These are phyloP conservation scores for Coemansia biformis DNA, from an alignment of 192 early-diverging fungal species.

Conservation along the genomic window DNA sequence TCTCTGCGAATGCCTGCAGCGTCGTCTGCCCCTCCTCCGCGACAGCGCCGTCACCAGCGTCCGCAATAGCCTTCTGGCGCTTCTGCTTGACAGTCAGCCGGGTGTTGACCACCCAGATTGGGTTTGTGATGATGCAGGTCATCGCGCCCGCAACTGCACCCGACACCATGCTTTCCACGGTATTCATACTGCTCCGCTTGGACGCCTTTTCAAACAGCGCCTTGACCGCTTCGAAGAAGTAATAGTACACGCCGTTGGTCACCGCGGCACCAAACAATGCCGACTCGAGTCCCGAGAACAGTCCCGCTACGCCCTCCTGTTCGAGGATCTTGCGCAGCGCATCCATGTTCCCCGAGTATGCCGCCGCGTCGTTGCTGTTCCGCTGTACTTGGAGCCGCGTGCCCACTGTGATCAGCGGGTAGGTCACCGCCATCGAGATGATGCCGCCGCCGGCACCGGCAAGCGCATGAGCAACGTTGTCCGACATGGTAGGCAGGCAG, in stretches of 20 bases:
- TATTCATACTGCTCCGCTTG: slow-evolving; percentile 62
- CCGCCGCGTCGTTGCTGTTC: slow-evolving; percentile 52
- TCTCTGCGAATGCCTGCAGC: slow-evolving; percentile 57
- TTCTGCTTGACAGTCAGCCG: slow-evolving; percentile 75
- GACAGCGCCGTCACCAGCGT: slow-evolving; percentile 43
- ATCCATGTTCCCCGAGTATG: slow-evolving; percentile 63
- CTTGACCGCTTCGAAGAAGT: slow-evolving; percentile 88
- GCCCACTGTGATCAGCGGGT: slow-evolving; percentile 78
- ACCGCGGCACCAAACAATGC: slow-evolving; percentile 95
- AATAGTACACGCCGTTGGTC: slow-evolving; percentile 88
- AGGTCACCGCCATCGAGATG: slow-evolving; percentile 89
- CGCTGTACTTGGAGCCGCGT: slow-evolving; percentile 77
- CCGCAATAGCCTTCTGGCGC: slow-evolving; percentile 47
- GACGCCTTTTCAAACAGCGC: slow-evolving; percentile 68
- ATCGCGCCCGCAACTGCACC: slow-evolving; percentile 83
- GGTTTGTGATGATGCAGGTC: slow-evolving; percentile 87
- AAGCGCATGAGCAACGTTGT: slow-evolving; percentile 78
- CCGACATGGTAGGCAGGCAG: slow-evolving; percentile 55
- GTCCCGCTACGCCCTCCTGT: slow-evolving; percentile 79
- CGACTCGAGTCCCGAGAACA: slow-evolving; percentile 92
- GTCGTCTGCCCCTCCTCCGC: slow-evolving; percentile 51
- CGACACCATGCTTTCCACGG: slow-evolving; percentile 86
- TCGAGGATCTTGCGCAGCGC: slow-evolving; percentile 83
- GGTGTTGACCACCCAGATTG: slow-evolving; percentile 99
- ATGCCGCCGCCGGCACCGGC: slow-evolving; percentile 83